phyloP scores from a whole-genome alignment of 2,329 filamentous ascomycete species.

The Talaromyces rugulosus region DNA sequence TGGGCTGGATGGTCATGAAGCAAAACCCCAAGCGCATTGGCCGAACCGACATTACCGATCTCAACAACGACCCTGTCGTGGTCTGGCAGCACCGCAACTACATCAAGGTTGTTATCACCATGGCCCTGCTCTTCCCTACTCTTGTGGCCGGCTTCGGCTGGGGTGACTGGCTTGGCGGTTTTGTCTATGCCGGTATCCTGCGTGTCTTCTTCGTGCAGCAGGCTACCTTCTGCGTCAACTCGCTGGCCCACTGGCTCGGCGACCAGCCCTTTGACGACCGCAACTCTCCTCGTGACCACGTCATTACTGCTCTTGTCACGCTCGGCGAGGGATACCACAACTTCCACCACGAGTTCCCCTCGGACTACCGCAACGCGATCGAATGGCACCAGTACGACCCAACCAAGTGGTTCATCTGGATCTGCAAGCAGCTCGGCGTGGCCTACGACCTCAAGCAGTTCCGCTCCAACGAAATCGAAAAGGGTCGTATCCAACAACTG shows the following conservation, averaged over 20 bases:
- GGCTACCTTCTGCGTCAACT: constrained; percentile 91
- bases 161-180: constrained; percentile 77
- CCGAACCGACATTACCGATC: constrained; percentile 80
- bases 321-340: constrained; percentile 91
- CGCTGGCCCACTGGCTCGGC: constrained; percentile 82
- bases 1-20: constrained; percentile 92
- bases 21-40: constrained; percentile 87
- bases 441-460: constrained; percentile 88
- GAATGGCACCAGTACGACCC: constrained; percentile 90
- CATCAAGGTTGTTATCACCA: constrained; percentile 71
- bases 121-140: constrained; percentile 72
- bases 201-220: constrained; percentile 88
- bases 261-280: constrained; percentile 91
- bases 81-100: constrained; percentile 87
- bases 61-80: constrained; percentile 81
- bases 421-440: constrained; percentile 77
- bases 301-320: constrained; percentile 79
- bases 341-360: constrained; percentile 93
- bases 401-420: constrained; percentile 84
- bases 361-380: constrained; percentile 88
- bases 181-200: constrained; percentile 80
- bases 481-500: constrained; percentile 80
- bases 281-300: constrained; percentile 83
- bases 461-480: constrained; percentile 87
- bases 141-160: constrained; percentile 72